Conservation (phyloP, 257 asterid genomes). For the Thymus quinquecostatus region DNA sequence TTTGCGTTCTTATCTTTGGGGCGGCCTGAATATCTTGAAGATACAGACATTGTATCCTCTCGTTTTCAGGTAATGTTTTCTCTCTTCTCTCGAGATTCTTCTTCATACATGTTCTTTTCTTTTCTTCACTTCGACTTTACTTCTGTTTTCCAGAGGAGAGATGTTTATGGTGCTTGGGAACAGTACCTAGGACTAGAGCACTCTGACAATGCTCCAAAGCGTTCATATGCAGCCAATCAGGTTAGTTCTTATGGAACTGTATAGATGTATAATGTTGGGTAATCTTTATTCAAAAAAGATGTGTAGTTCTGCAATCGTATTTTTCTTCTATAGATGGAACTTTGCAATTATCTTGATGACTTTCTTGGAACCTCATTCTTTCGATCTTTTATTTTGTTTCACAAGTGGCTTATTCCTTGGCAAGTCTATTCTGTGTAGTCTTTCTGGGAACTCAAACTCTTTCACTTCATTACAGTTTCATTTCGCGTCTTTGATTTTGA, state of each 20-base stretch:
- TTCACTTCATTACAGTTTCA: neutral
- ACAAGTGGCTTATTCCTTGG: conserved; percentile 3
- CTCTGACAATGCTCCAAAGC: conserved; percentile 65
- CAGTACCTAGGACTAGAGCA: conserved; percentile 78
- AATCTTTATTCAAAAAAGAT: neutral
- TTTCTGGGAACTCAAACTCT: conserved; percentile 2
- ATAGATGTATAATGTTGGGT: neutral
- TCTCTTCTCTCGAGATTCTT: neutral
- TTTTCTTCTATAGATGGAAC: neutral
- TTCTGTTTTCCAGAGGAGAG: conserved; percentile 56
- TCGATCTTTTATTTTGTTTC: conserved; percentile 14
- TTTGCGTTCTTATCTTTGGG: conserved; percentile 70
- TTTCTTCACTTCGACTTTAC: conserved; percentile 19
- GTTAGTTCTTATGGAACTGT: conserved; percentile 34
- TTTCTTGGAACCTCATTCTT: neutral
- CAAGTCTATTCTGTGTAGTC: neutral
- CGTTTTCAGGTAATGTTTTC: conserved; percentile 57
- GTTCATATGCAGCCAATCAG: conserved; percentile 67
- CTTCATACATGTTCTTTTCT: neutral
- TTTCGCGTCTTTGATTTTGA: neutral
- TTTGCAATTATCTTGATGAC: conserved; percentile 8
- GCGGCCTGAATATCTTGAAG: conserved; percentile 70
- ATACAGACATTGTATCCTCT: conserved; percentile 55
- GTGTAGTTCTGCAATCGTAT: neutral
- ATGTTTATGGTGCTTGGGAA: conserved; percentile 76